Conservation (phyloP, 2,329 filamentous ascomycete species). For the Colletotrichum camelliae region DNA sequence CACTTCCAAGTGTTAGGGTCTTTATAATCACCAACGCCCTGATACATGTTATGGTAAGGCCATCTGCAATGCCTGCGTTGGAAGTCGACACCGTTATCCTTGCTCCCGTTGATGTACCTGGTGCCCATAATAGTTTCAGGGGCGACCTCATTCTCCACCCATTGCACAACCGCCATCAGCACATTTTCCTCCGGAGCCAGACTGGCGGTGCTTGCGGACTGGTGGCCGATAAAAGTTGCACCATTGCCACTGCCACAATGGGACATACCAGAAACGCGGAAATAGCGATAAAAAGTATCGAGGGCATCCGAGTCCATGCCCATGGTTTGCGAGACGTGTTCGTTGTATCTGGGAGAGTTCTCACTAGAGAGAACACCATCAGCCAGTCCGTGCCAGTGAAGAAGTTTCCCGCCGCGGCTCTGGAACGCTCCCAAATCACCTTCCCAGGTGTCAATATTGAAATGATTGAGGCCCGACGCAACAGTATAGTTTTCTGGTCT, state of each 20-base stretch:
- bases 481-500: constrained; percentile 35
- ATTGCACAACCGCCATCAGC: constrained; percentile 28
- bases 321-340: constrained; percentile 51
- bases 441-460: constrained; percentile 42
- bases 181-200: constrained; percentile 32
- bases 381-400: constrained; percentile 51
- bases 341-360: constrained; percentile 53
- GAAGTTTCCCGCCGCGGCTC: constrained; percentile 45
- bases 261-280: constrained; percentile 34
- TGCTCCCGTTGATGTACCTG: constrained; percentile 32
- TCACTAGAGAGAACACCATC: constrained; percentile 48
- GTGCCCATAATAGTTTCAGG: constrained; percentile 37
- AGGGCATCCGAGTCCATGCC: constrained; percentile 33
- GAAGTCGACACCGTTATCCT: constrained; percentile 29
- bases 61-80: constrained; percentile 39
- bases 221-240: constrained; percentile 32
- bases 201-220: constrained; percentile 23
- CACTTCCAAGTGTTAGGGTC: constrained; percentile 17
- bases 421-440: constrained; percentile 44
- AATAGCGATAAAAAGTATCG: constrained; percentile 38
- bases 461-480: constrained; percentile 38
- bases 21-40: constrained; percentile 18
- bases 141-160: constrained; percentile 35
- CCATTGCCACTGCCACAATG: constrained; percentile 36
- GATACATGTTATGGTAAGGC: constrained; percentile 34